A percentile compares a stretch with the other conserved stretches of the same genome.
Evolutionary conservation across 1,284 basidiomycete species (phyloP).

Genomic region (Fomitopsis betulina): DNA sequence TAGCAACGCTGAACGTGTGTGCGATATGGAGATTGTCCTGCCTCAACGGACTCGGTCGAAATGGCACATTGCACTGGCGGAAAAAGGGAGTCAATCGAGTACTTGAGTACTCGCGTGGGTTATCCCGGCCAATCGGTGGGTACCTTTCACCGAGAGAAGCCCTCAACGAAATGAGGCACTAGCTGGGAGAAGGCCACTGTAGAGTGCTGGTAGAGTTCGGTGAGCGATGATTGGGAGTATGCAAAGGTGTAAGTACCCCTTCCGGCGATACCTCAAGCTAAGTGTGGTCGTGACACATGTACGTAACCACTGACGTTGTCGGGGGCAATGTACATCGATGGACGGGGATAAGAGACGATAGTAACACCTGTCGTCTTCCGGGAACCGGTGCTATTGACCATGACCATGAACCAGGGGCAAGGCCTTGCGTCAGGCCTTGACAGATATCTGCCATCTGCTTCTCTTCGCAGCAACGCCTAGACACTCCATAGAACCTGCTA

Average conservation of each 20-base stretch:
- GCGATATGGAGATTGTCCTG: too few species aligned
- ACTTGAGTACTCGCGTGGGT: not conserved
- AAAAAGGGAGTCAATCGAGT: not conserved
- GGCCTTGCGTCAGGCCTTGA: not conserved
- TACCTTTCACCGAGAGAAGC: not conserved
- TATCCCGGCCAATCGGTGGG: not conserved
- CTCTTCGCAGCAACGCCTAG: too few species aligned
- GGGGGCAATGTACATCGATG: not conserved
- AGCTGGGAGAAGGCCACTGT: not conserved
- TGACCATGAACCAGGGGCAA: not conserved
- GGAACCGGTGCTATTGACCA: not conserved
- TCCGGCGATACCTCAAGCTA: too few species aligned
- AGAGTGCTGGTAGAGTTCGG: not conserved
- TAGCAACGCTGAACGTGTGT: not conserved
- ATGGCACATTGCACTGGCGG: not conserved
- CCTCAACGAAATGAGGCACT: not conserved
- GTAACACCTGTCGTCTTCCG: not conserved
- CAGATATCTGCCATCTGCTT: too few species aligned
- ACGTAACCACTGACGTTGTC: not conserved
- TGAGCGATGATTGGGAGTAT: not conserved
- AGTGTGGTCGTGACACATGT: not conserved
- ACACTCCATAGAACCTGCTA: too few species aligned
- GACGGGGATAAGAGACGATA: not conserved
- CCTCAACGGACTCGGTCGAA: not conserved
- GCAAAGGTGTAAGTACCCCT: too few species aligned